These are phyloP conservation scores for Neurospora terricola DNA, from an alignment of 495 filamentous ascomycete species.

Conservation along the genomic window DNA sequence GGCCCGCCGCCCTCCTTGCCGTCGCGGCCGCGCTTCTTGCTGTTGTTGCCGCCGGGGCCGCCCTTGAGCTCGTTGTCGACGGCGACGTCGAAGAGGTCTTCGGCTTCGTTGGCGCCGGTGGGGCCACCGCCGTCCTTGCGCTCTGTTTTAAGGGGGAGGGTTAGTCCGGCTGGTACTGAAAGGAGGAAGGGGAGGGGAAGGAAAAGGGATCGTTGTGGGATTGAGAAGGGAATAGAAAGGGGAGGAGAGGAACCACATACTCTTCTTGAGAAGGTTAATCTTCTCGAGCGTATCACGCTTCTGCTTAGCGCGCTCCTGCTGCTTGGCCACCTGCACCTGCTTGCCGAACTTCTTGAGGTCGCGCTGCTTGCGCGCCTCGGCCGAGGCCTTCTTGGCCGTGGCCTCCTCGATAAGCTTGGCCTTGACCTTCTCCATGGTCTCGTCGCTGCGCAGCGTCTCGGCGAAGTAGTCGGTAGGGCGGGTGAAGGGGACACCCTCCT, in stretches of 20 bases:
- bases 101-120: slow-evolving; percentile 59
- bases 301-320: slow-evolving; percentile 83
- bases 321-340: slow-evolving; percentile 92
- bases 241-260: slow-evolving; percentile 41
- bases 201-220: neutral
- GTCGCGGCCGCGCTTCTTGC: slow-evolving; percentile 28
- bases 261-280: slow-evolving; percentile 86
- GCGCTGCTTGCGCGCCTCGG: slow-evolving; percentile 81
- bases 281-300: slow-evolving; percentile 88
- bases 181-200: neutral
- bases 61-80: slow-evolving; percentile 65
- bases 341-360: slow-evolving; percentile 99
- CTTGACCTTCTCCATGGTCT: slow-evolving; percentile 96
- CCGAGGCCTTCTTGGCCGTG: slow-evolving; percentile 79
- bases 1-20: slow-evolving; percentile 31
- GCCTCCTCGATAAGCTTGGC: slow-evolving; percentile 88
- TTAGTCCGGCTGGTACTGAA: neutral
- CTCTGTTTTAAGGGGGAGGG: slow-evolving; percentile 43
- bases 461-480: slow-evolving; percentile 92
- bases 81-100: slow-evolving; percentile 91
- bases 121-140: slow-evolving; percentile 62
- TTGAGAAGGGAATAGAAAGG: neutral
- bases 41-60: slow-evolving; percentile 26
- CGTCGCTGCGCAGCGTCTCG: slow-evolving; percentile 97
- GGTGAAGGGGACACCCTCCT: slow-evolving; percentile 74